These are phyloP conservation scores for Vitis rupestris DNA, from an alignment of 164 flowering plant species.

Conservation along the genomic window DNA sequence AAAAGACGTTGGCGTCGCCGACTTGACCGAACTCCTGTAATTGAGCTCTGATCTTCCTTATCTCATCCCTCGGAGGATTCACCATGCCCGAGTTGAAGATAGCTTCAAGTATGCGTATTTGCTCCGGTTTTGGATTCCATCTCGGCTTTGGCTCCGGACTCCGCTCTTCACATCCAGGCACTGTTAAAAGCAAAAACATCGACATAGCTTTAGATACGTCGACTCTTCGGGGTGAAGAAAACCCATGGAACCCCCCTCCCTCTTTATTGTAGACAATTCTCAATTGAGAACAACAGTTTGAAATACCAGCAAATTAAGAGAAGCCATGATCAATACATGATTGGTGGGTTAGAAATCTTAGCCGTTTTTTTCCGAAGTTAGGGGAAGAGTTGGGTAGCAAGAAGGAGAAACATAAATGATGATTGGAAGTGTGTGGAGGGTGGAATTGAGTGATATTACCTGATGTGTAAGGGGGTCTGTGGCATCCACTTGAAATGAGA, in stretches of 20 bases:
- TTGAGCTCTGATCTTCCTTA: slow-evolving; percentile 80
- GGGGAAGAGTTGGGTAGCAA: no score
- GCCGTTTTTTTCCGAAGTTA: not conserved
- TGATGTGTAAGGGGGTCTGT: slow-evolving; percentile 54
- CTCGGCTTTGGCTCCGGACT: slow-evolving; percentile 97
- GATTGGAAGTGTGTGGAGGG: no score
- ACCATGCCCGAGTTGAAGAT: slow-evolving; percentile 99
- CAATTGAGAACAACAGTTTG: not conserved
- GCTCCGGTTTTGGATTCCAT: slow-evolving; percentile 99
- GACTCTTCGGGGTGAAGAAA: no score
- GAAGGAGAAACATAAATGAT: no score
- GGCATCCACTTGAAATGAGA: slow-evolving; percentile 45
- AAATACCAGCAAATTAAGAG: not conserved
- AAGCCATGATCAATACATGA: not conserved
- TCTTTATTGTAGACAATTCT: no score
- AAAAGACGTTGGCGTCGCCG: slow-evolving; percentile 97
- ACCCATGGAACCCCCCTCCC: no score
- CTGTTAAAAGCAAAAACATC: slow-evolving; percentile 6
- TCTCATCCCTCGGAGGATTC: slow-evolving; percentile 96
- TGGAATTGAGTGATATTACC: slow-evolving; percentile 30
- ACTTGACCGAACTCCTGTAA: slow-evolving; percentile 94
- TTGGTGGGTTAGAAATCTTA: not conserved
- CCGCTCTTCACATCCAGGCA: slow-evolving; percentile 64
- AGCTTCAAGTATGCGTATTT: slow-evolving; percentile 87
- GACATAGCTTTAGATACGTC: not conserved